phyloP scores from a whole-genome alignment of 345 rosid genomes.

The Anastatica hierochuntica region DNA sequence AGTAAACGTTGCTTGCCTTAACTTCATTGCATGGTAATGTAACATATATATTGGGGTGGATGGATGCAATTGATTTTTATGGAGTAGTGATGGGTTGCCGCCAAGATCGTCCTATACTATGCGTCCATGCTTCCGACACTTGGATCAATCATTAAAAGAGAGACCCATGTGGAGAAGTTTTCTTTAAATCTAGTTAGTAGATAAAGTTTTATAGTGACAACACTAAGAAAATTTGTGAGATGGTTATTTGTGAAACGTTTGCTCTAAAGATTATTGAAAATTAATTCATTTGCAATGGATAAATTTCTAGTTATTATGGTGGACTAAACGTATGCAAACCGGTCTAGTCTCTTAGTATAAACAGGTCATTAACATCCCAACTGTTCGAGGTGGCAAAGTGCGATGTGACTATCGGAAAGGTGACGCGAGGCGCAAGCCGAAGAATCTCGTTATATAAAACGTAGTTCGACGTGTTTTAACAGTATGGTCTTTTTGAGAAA shows the following conservation, averaged over 20 bases:
- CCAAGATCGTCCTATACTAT: conserved; percentile 46
- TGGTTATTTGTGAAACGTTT: background rate
- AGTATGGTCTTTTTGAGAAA: no score
- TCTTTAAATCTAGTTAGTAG: conserved; percentile 2
- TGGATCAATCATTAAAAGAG: conserved; percentile 45
- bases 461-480: no score
- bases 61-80: conserved; percentile 19
- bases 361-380: no score
- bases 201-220: background rate
- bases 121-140: conserved; percentile 91
- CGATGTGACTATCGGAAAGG: no score
- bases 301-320: background rate
- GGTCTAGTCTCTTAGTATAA: background rate
- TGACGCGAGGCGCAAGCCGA: no score
- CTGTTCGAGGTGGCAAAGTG: no score
- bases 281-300: background rate
- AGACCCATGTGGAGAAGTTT: conserved; percentile 31
- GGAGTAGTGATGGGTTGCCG: conserved; percentile 48
- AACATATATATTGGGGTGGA: background rate
- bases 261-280: no score
- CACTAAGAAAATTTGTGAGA: background rate
- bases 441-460: no score
- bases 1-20: conserved; percentile 15
- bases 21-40: conserved; percentile 2
- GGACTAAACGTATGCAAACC: background rate